A percentile compares a stretch with the other conserved stretches of the same genome.
Conservation (phyloP, 805 yeast species). For the Lipomyces anomalus region DNA sequence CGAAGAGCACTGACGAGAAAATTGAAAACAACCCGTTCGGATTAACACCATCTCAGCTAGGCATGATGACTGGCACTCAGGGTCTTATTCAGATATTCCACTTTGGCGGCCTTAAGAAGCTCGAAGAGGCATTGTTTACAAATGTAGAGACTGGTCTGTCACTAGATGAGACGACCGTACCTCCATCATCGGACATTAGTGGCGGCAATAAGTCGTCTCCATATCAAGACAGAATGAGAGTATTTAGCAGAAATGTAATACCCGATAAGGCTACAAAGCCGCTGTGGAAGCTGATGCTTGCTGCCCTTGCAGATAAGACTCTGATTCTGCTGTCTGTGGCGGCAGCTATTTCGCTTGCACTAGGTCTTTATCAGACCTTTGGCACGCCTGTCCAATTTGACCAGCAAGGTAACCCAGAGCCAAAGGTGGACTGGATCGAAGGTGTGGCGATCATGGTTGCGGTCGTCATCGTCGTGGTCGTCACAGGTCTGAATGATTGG, state of each 20-base stretch:
- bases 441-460: slow-evolving; percentile 97
- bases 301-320: slow-evolving; percentile 87
- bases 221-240: slow-evolving; percentile 35
- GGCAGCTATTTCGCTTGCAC: slow-evolving; percentile 79
- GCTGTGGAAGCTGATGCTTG: slow-evolving; percentile 61
- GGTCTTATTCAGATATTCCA: slow-evolving; percentile 34
- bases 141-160: slow-evolving; percentile 32
- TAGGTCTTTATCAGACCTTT: slow-evolving; percentile 88
- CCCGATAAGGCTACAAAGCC: slow-evolving; percentile 71
- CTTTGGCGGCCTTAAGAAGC: slow-evolving; percentile 36
- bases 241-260: slow-evolving; percentile 63
- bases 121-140: slow-evolving; percentile 32
- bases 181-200: not conserved
- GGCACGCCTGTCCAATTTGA: slow-evolving; percentile 77
- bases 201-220: not conserved
- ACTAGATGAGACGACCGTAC: slow-evolving; percentile 20
- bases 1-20: not conserved
- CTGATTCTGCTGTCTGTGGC: slow-evolving; percentile 77
- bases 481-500: slow-evolving; percentile 93
- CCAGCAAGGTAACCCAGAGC: slow-evolving; percentile 66
- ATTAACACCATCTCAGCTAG: slow-evolving; percentile 23
- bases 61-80: slow-evolving; percentile 36
- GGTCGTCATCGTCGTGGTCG: slow-evolving; percentile 79
- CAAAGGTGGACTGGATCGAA: slow-evolving; percentile 96
- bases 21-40: slow-evolving; percentile 16